Evolutionary conservation across 129 eudicot species (phyloP).

Genomic region (Oenanthe sinensis): DNA sequence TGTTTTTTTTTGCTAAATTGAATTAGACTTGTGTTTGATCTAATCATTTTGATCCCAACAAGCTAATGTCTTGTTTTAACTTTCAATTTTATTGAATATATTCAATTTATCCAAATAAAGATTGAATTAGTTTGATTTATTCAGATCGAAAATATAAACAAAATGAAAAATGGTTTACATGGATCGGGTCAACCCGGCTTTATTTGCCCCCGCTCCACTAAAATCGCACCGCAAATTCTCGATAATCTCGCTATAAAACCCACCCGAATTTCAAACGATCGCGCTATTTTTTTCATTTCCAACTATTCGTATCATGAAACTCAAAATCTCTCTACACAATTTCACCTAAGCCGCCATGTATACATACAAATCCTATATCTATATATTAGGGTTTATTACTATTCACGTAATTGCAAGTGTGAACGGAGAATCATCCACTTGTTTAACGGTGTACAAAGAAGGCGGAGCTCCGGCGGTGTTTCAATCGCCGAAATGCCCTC

Average conservation of each 20-base stretch:
- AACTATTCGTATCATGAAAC: neutral
- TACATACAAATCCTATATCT: neutral
- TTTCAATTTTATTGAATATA: no score
- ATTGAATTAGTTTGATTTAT: no score
- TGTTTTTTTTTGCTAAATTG: no score
- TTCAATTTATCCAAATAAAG: no score
- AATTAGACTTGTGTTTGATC: no score
- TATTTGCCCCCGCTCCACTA: neutral
- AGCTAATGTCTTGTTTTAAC: no score
- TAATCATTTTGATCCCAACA: no score
- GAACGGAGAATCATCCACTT: conserved; percentile 66
- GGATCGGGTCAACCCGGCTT: neutral
- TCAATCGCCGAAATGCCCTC: conserved; percentile 86
- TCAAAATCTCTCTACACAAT: neutral
- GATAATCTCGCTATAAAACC: neutral
- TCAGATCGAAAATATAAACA: no score
- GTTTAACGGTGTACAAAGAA: conserved; percentile 66
- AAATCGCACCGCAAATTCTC: neutral
- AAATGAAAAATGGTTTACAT: neutral
- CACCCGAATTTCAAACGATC: conserved; percentile 13
- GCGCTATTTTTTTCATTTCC: neutral
- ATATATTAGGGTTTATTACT: conserved; percentile 31
- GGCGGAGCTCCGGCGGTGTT: conserved; percentile 99
- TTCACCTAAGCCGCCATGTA: conserved; percentile 10
- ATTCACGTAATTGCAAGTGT: conserved; percentile 5